phyloP scores from a whole-genome alignment of 306 rosid genomes.

The Sindora glabra region DNA sequence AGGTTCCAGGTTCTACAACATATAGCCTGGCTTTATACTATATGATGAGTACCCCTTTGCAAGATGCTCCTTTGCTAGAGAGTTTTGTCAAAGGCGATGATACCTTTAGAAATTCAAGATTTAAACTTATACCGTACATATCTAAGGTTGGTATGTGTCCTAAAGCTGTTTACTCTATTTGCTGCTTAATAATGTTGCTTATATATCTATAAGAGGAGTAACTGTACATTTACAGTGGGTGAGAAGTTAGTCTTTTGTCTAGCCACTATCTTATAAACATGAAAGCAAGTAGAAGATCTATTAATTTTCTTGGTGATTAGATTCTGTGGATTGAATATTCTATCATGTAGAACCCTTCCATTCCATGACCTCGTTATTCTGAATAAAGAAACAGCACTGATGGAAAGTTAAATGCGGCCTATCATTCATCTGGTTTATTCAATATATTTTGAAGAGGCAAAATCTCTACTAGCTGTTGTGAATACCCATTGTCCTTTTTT shows the following conservation, averaged over 20 bases:
- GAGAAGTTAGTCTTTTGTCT: background rate
- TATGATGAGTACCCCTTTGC: conserved; percentile 72
- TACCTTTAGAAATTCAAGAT: conserved; percentile 79
- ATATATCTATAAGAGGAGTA: too few species aligned
- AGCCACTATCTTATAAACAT: background rate
- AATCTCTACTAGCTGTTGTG: background rate
- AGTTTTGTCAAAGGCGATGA: conserved; percentile 78
- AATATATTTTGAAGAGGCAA: conserved; percentile 11
- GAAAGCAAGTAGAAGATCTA: background rate
- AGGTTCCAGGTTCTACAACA: conserved; percentile 81
- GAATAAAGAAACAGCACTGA: too few species aligned
- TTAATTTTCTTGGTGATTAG: background rate
- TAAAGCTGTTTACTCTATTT: conserved; percentile 3
- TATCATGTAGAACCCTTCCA: too few species aligned
- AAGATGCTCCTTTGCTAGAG: conserved; percentile 59
- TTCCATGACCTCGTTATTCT: too few species aligned
- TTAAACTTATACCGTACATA: conserved; percentile 91
- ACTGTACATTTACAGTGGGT: background rate
- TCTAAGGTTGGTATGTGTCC: conserved; percentile 52
- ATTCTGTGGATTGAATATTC: too few species aligned
- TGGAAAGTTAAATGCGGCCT: too few species aligned
- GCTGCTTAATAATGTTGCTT: conserved; percentile 5
- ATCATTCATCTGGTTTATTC: too few species aligned
- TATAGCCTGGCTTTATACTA: conserved; percentile 75
- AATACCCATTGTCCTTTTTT: background rate